Evolutionary conservation across 2,329 filamentous ascomycete genomes (phyloP).

Genomic region (Colletotrichum lini): DNA sequence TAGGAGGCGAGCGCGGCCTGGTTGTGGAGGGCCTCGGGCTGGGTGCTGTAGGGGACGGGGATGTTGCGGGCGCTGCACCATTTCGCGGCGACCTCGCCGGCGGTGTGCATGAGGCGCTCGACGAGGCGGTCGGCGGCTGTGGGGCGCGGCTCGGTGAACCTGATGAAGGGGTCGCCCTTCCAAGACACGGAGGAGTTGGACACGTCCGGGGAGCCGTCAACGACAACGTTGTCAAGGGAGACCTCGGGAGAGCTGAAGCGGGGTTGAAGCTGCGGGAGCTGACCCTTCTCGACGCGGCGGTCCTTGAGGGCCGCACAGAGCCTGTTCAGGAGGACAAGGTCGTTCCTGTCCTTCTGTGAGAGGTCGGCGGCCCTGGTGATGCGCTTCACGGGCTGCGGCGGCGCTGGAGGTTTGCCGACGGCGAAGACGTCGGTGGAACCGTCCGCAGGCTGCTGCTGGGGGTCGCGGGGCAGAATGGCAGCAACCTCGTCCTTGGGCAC

Average conservation of each 20-base stretch:
- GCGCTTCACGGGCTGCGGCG: constrained; percentile 52
- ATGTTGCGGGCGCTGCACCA: constrained; percentile 73
- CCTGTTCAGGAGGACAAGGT: constrained; percentile 63
- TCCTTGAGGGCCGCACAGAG: constrained; percentile 63
- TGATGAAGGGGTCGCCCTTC: constrained; percentile 66
- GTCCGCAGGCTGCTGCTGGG: not conserved
- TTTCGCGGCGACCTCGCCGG: constrained; percentile 71
- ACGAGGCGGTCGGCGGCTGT: constrained; percentile 56
- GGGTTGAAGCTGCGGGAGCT: constrained; percentile 30
- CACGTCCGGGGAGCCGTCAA: constrained; percentile 10
- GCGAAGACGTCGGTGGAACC: constrained; percentile 45
- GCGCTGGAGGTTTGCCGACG: constrained; percentile 51
- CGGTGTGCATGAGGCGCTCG: constrained; percentile 70
- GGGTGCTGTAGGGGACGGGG: constrained; percentile 71
- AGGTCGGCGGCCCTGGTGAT: constrained; percentile 63
- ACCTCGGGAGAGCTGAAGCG: constrained; percentile 54
- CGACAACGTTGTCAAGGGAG: constrained; percentile 54
- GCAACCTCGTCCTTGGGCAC: constrained; percentile 57
- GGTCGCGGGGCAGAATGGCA: constrained; percentile 30
- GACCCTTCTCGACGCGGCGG: constrained; percentile 40
- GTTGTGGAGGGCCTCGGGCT: constrained; percentile 59
- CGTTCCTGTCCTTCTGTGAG: constrained; percentile 56
- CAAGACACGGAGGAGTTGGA: constrained; percentile 51
- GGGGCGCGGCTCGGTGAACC: constrained; percentile 52
- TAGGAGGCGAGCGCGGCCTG: constrained; percentile 54